phyloP scores from a whole-genome alignment of 2,329 filamentous ascomycete genomes.

The Aspergillus proliferans region DNA sequence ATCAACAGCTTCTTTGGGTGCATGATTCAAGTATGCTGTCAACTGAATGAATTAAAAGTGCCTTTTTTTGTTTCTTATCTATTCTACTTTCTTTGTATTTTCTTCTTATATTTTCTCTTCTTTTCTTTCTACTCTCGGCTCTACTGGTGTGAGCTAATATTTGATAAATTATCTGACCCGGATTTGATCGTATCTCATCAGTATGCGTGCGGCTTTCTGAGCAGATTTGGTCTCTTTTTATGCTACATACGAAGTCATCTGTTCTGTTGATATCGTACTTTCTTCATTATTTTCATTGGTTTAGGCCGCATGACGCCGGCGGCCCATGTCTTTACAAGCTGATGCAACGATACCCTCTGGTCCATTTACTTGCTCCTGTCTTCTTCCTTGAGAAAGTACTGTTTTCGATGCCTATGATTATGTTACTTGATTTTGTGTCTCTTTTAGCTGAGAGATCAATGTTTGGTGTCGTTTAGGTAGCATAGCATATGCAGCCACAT shows the following conservation, averaged over 20 bases:
- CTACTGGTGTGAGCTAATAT: background rate
- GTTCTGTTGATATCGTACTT: no score
- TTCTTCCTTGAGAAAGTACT: no score
- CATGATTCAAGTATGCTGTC: conserved; percentile 23
- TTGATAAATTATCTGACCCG: conserved; percentile 13
- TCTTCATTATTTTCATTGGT: no score
- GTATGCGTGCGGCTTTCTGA: conserved; percentile 15
- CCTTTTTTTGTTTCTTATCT: conserved; percentile 14
- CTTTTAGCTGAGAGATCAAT: no score
- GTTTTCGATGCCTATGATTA: no score
- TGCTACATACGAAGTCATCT: background rate
- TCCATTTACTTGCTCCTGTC: no score
- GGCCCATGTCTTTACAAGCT: no score
- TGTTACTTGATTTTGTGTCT: no score
- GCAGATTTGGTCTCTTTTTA: conserved; percentile 2
- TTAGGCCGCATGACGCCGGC: no score
- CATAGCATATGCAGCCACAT: no score
- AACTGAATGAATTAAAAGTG: conserved; percentile 32
- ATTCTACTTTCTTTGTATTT: conserved; percentile 13
- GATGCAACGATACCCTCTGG: no score
- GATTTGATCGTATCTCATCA: conserved; percentile 18
- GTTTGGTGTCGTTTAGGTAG: no score
- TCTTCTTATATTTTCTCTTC: conserved; percentile 1
- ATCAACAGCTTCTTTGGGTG: conserved; percentile 26
- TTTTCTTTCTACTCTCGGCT: background rate